Evolutionary conservation across 441 rosid species (phyloP), one percentile per base, ranked within the genome.

Genomic region (Omphalea diandra): DNA sequence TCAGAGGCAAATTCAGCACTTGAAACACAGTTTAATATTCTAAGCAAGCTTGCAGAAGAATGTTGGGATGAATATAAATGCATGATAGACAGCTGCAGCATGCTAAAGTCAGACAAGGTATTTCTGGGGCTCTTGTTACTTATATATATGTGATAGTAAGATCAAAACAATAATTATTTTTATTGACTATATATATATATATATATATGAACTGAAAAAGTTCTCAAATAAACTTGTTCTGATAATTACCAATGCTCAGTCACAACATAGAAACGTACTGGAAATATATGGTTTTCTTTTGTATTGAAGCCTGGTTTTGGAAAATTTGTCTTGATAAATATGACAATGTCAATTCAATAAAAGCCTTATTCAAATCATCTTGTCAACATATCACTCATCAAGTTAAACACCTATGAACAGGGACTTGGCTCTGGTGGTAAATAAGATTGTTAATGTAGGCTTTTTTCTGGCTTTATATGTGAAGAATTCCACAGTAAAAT

Each of bases 21-120:
- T 65, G 99, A 89, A 76, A 79, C 72, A n/a, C 92, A 84, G 41
- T 83, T 95, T 52, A 83, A 83, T 67, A 63, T 62, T 73, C 76
- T 95, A 75, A 89, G 88, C 82, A 80, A 82, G 81, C 82, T 90
- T 59, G 96, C 99, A 44, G 76, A 93, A 83, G 91, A 90, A 44
- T 80, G 88, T 49, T 89, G 88, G 90, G 84, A 84, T 67, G 70
- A 77, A 22, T 95, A 93, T 75, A 88, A 83, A 63, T 69, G 65
- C 44, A 70, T 83, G 73, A 78, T 95, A 62, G 84, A 86, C 75
- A 77, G 71, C 47, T 95, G 97, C 83, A 87, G 97, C 86, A 70
- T 56, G 66, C 88, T 78, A 63, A 87, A 80, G 73, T 76, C 89
- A 44, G 90, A 83, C 54, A 81, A 95, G 97, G 98, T 55, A 55